Evolutionary conservation across 352 stramenopile genomes (phyloP), one percentile per base, ranked within the genome.

Genomic region (Elongisporangium prolatum): DNA sequence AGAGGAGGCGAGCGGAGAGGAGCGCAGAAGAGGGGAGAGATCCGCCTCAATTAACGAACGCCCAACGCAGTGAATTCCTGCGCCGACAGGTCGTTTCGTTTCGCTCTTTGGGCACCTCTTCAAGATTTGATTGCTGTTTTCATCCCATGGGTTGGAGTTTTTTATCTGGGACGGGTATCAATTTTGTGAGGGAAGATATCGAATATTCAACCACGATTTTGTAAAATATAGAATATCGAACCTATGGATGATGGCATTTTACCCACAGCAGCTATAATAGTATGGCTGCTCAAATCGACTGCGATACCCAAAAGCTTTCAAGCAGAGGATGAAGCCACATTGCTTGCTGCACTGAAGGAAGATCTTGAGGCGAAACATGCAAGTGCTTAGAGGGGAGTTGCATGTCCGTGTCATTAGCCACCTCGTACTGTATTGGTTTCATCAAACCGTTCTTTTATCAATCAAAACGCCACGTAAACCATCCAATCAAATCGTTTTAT

Each of bases 41-140:
- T n/a, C 52, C 2, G 28, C 28, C 28, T 40, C 28, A 40, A 40
- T 40, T 40, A 40, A 40, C 28, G 28, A 40, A 40, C 28, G 28
- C 28, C 14, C 28, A 40, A 40, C 4, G 4, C 8, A 13, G n/a
- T 13, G 16, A 4, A 48, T 25, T 44, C 24, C 28, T 3, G 40
- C 21, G 17, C 21, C 4, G 24, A 14, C 16, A 47, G 54, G 28
- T n/a, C 53, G 14, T 18, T 40, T 14, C 20, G 51, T 20, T 21
- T 38, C 17, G 52, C 17, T 48, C 21, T 56, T 10, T 18, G 44
- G 21, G 55, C 60, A 74, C 38, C 65, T 56, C 61, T 68, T 67
- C 61, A 75, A 71, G 67, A 78, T 77, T 75, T 67, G 48, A 6
- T 61, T 50, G 21, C 28, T 40, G 28, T 40, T 40, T 40, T 40